phyloP scores from a whole-genome alignment of 2,329 filamentous ascomycete species.

The Microdochium trichocladiopsis region DNA sequence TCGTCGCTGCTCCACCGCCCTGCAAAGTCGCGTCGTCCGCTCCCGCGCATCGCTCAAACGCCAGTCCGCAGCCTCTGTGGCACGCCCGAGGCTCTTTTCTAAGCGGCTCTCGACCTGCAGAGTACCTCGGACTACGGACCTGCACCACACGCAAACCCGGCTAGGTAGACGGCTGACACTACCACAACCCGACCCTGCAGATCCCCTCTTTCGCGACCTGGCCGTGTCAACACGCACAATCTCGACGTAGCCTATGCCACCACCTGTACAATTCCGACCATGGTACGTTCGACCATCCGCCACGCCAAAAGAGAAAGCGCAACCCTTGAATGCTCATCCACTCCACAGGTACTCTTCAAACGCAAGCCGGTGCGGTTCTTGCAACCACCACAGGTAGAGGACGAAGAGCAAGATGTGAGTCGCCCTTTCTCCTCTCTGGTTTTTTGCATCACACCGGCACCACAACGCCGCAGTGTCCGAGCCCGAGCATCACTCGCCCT shows the following conservation, averaged over 20 bases:
- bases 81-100: not conserved
- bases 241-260: conserved; percentile 2
- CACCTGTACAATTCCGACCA: conserved; percentile 19
- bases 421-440: conserved; percentile 3
- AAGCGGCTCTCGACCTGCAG: not conserved
- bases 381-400: conserved; percentile 62
- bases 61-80: not conserved
- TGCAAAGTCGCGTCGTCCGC: not conserved
- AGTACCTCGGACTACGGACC: not conserved
- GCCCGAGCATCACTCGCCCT: conserved; percentile 4
- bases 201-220: conserved; percentile 19
- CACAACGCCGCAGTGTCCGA: too few species aligned
- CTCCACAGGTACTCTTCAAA: conserved; percentile 80
- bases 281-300: conserved; percentile 21
- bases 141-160: not conserved
- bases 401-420: conserved; percentile 77
- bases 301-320: conserved; percentile 3
- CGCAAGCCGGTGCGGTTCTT: conserved; percentile 87
- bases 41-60: not conserved
- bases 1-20: not conserved
- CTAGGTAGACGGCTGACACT: not conserved
- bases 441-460: not conserved
- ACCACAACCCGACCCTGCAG: conserved; percentile 17
- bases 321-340: conserved; percentile 5
- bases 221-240: not conserved